Evolutionary conservation across 495 filamentous ascomycete genomes (phyloP).

Genomic region (Penicillium diatomitis): DNA sequence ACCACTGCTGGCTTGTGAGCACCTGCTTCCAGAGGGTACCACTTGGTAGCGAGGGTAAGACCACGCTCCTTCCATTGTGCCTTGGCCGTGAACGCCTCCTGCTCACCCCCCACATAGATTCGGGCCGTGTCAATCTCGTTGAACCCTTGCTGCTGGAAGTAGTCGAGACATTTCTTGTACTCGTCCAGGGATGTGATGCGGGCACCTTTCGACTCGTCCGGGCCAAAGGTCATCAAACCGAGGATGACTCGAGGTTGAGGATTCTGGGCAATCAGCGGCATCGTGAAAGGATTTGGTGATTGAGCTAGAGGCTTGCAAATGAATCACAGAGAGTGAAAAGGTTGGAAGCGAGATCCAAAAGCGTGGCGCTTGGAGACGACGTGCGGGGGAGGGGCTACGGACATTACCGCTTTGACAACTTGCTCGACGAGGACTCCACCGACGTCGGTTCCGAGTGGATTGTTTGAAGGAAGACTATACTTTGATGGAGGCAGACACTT

Average conservation of each 20-base stretch:
- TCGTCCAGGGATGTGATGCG: slow-evolving; percentile 61
- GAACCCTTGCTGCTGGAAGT: slow-evolving; percentile 64
- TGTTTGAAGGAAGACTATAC: too few relatives aligned
- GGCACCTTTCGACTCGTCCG: slow-evolving; percentile 45
- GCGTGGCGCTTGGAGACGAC: neutral
- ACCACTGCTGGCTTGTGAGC: slow-evolving; percentile 53
- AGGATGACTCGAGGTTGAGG: slow-evolving; percentile 47
- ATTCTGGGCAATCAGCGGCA: slow-evolving; percentile 48
- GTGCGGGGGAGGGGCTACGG: slow-evolving; percentile 12
- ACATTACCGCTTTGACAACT: slow-evolving; percentile 6
- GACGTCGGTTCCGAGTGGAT: too few relatives aligned
- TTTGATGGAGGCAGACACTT: neutral
- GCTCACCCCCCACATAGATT: slow-evolving; percentile 59
- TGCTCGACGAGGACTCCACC: too few relatives aligned
- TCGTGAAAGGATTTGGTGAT: slow-evolving; percentile 10
- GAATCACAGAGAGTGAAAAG: neutral
- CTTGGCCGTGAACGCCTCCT: slow-evolving; percentile 73
- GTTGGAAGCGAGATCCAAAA: slow-evolving; percentile 1
- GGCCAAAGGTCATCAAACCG: slow-evolving; percentile 54
- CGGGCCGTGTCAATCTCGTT: slow-evolving; percentile 76
- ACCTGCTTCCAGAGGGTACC: slow-evolving; percentile 53
- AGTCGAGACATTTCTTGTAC: slow-evolving; percentile 55
- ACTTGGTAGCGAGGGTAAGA: slow-evolving; percentile 77
- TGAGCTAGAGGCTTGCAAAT: neutral
- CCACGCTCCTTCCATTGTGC: slow-evolving; percentile 76